Base-by-base conservation (phyloP, 2,329 filamentous ascomycete species). In the Pseudogymnoascus sp. region DNA sequence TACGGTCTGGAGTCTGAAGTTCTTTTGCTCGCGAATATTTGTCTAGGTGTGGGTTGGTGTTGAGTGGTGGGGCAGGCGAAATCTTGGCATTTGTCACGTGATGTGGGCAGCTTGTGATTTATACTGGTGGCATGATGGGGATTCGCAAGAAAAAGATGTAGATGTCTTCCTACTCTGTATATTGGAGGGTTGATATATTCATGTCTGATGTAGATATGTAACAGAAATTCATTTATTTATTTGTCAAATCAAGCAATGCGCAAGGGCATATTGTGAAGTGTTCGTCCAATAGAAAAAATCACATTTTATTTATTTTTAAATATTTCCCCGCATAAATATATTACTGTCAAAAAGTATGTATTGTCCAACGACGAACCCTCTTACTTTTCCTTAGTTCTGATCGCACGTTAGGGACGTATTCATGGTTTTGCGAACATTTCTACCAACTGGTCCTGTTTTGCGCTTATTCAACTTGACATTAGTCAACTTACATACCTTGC, bases 21-120 rank as follows among this genome's bases (percentile, higher is more conserved):
- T 53, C 60, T 60, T 38, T 41, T 31, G 59, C 60, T 50, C 35
- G 60, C 37, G 60, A 33, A 61, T 53, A 46, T 46, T 61, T 61
- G 60, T 46, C 37, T 43, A 59, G 37, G 60, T 43, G 60, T 41
- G 60, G 40, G 50, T 56, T 60, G 33, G 59, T 60, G 59, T 38
- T 60, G 59, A 38, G 33, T 60, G 38, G 59, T 40, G 59, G 59
- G 59, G 59, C 59, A 60, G 59, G 35, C 35, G 59, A 60, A 60
- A 60, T 60, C 59, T 60, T 60, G 59, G 59, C 59, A 7, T 38
- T 40, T 26, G 3, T 56, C 50, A 56, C 50, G 50, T 56, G 50
- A 56, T 56, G 0, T 11, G 8, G 14, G 8, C 19, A 19, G 19
- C 22, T 31, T 28, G 43, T 16, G 5, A 56, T 56, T 33, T 56